Evolutionary conservation across 805 yeast species (phyloP).

Genomic region (Metschnikowia reukaufii): DNA sequence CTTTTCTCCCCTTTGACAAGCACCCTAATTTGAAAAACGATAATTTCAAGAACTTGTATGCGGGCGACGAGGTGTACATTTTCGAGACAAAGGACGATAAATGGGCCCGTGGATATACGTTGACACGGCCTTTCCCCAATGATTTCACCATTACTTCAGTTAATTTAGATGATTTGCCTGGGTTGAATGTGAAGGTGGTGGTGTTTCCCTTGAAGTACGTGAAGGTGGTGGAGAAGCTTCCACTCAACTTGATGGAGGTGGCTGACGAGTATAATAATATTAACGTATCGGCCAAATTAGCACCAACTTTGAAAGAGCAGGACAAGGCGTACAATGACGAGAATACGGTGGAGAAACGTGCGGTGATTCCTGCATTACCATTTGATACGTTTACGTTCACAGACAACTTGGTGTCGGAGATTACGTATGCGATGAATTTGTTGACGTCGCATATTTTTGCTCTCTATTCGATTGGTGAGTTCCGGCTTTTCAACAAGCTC

Average conservation of each 20-base stretch:
- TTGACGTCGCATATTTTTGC: constrained; percentile 66
- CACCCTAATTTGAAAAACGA: constrained; percentile 38
- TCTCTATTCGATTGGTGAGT: constrained; percentile 69
- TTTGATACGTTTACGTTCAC: constrained; percentile 43
- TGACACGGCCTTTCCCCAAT: constrained; percentile 67
- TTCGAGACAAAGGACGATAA: constrained; percentile 60
- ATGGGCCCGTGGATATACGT: constrained; percentile 81
- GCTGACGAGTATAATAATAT: constrained; percentile 32
- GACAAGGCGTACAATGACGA: constrained; percentile 24
- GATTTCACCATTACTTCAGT: constrained; percentile 64
- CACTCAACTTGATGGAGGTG: constrained; percentile 32
- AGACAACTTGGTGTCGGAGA: constrained; percentile 51
- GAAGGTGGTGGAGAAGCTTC: constrained; percentile 43
- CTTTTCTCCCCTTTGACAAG: constrained; percentile 44
- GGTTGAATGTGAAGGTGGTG: constrained; percentile 50
- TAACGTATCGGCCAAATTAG: constrained; percentile 19
- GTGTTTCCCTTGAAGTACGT: constrained; percentile 62
- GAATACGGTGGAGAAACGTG: not conserved
- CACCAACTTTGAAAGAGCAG: constrained; percentile 36
- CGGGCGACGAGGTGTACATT: constrained; percentile 76
- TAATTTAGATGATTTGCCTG: constrained; percentile 63
- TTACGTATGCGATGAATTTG: constrained; percentile 55
- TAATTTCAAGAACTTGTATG: constrained; percentile 54
- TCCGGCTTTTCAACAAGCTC: constrained; percentile 58
- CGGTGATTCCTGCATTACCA: constrained; percentile 54